Percentiles rank a stretch among this genome's conserved stretches.
phyloP scores from a whole-genome alignment of 2,329 filamentous ascomycete species.

The Didymella glomerata region DNA sequence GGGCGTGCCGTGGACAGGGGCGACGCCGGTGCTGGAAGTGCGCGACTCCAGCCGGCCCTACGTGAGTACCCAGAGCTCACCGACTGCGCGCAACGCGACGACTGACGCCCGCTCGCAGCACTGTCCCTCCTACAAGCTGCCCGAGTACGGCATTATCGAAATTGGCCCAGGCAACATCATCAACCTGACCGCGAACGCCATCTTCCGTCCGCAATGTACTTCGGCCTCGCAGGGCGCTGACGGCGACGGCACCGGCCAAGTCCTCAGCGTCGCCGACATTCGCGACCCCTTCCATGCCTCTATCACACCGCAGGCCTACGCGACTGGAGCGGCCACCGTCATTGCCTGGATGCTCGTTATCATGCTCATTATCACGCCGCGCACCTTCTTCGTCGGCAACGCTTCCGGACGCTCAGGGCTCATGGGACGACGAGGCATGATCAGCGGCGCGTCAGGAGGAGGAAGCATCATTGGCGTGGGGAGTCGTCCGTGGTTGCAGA shows the following conservation, averaged over 20 bases:
- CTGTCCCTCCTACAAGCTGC: slow-evolving; percentile 70
- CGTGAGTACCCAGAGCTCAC: slow-evolving; percentile 36
- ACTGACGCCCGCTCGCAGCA: slow-evolving; percentile 52
- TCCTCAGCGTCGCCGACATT: slow-evolving; percentile 69
- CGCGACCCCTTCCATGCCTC: slow-evolving; percentile 93
- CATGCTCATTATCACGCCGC: slow-evolving; percentile 92
- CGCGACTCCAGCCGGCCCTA: slow-evolving; percentile 44
- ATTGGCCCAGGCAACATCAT: slow-evolving; percentile 64
- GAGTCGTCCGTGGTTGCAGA: slow-evolving; percentile 90
- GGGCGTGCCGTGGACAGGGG: slow-evolving; percentile 24
- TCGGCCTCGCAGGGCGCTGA: slow-evolving; percentile 49
- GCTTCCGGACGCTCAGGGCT: slow-evolving; percentile 72
- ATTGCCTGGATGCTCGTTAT: slow-evolving; percentile 92
- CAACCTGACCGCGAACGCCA: slow-evolving; percentile 66
- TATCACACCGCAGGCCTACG: slow-evolving; percentile 91
- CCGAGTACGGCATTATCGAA: slow-evolving; percentile 65
- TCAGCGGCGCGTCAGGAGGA: slow-evolving; percentile 72
- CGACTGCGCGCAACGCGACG: slow-evolving; percentile 21
- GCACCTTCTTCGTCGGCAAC: slow-evolving; percentile 88
- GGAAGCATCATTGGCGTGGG: slow-evolving; percentile 81
- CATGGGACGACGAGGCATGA: slow-evolving; percentile 82
- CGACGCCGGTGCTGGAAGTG: slow-evolving; percentile 18
- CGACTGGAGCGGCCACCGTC: slow-evolving; percentile 88
- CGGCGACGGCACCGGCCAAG: slow-evolving; percentile 49
- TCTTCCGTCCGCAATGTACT: slow-evolving; percentile 68